A percentile compares a stretch with the other conserved stretches of the same genome.
These are phyloP conservation scores for Pythium angustatum DNA, from an alignment of 352 stramenopile genomes.

Conservation along the genomic window DNA sequence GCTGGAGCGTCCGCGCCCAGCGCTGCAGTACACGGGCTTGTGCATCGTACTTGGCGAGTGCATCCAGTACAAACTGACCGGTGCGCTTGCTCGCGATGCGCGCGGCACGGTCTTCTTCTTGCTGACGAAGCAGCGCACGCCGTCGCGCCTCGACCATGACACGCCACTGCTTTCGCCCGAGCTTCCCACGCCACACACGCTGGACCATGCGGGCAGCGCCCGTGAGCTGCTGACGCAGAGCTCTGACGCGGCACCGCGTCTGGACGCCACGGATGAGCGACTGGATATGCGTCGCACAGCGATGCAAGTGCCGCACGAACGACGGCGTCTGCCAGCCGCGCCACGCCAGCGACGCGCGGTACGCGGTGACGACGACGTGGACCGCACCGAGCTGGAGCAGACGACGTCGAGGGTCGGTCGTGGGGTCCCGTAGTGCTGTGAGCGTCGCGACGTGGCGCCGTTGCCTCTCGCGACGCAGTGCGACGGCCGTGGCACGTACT, in stretches of 20 bases:
- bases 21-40: slow-evolving; percentile 55
- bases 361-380: slow-evolving; percentile 47
- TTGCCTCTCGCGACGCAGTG: slow-evolving; percentile 40
- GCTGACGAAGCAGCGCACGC: slow-evolving; percentile 44
- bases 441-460: slow-evolving; percentile 38
- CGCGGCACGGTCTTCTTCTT: slow-evolving; percentile 60
- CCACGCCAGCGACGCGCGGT: slow-evolving; percentile 42
- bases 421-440: slow-evolving; percentile 2
- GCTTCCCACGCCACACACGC: slow-evolving; percentile 61
- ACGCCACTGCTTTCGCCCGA: slow-evolving; percentile 60
- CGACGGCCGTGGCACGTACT: slow-evolving; percentile 41
- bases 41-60: slow-evolving; percentile 37
- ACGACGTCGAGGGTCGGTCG: slow-evolving; percentile 2
- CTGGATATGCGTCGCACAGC: slow-evolving; percentile 56
- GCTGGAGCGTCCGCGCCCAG: slow-evolving; percentile 61
- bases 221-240: slow-evolving; percentile 36
- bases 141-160: slow-evolving; percentile 44
- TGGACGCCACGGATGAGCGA: slow-evolving; percentile 56
- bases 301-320: slow-evolving; percentile 42
- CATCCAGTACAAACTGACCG: slow-evolving; percentile 56
- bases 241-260: slow-evolving; percentile 34
- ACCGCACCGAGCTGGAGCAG: slow-evolving; percentile 64
- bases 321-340: slow-evolving; percentile 67
- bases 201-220: slow-evolving; percentile 43
- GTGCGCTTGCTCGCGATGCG: slow-evolving; percentile 63